Base-by-base conservation (phyloP, 768 basidiomycete genomes). In the Suillus clintonianus region DNA sequence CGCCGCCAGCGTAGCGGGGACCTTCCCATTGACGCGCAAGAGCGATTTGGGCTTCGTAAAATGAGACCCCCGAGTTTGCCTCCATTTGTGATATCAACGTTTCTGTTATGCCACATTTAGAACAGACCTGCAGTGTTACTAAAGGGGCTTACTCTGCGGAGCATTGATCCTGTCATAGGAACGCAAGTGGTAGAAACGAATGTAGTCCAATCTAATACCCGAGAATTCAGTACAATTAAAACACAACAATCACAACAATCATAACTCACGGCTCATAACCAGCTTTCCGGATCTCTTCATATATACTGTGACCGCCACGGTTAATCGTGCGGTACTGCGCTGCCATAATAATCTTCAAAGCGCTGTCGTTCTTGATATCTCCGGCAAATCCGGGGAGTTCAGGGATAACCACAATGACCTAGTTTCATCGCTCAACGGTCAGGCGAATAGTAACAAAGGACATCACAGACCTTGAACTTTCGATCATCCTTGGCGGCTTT, bases 301-400 rank as follows among this genome's bases (percentile, higher is more conserved):
- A 94, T 68, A 96, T 94, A 64, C 91, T 93, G 64, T 83, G 81
- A 0, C 92, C 93, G 7, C 95, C 95, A 24, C 95, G 86, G 72
- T 95, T 96, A 68, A 98, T 96, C 0, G 91, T 91, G 48, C 93
- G 85, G 71, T 91, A 93, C 71, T 92, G 90, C 0, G 89, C 95
- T 11, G 88, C 94, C 89, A 97, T 89, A 74, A 97, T 96, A 9
- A 80, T 91, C 80, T 91, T 88, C 61, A 94, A 68, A 1, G 89
- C 77, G 0, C 76, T 72, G 63, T 86, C 87, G 54, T 76, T 79
- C 79, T 88, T 91, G 73, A 97, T 82, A 72, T 94, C 87, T 3
- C 96, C 91, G 1, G 94, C 82, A 75, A 98, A 97, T 1, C 90
- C 95, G 15, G 96, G 96, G 2, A 97, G 83, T 72, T 97, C 95